Evolutionary conservation across 2,329 filamentous ascomycete genomes (phyloP).

Genomic region (Davidsoniella eucalypti): DNA sequence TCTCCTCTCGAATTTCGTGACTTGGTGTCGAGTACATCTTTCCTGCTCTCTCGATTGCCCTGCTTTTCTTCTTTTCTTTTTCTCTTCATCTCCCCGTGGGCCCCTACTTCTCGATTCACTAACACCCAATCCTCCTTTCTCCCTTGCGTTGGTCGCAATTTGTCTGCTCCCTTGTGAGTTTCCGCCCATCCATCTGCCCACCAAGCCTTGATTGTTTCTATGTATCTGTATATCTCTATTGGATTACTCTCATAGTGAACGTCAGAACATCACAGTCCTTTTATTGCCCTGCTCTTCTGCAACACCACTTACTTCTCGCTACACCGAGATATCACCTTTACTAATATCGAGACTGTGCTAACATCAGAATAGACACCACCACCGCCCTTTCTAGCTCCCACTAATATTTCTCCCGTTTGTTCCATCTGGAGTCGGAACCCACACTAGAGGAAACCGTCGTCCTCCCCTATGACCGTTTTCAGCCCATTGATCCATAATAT

Average conservation of each 20-base stretch:
- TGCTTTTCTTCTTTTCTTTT: not conserved
- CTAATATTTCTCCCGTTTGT: too few species aligned
- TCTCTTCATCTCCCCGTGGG: not conserved
- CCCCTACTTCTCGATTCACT: too few species aligned
- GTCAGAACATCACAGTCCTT: not conserved
- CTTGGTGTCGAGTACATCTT: too few species aligned
- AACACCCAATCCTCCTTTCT: not conserved
- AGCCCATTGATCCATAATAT: not conserved
- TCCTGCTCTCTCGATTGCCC: not conserved
- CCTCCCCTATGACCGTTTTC: not conserved
- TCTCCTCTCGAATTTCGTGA: too few species aligned
- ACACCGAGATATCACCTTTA: slow-evolving; percentile 2
- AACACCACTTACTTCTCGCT: not conserved
- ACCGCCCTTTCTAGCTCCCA: too few species aligned
- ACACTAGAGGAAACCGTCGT: too few species aligned
- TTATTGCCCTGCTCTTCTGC: too few species aligned
- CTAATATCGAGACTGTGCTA: too few species aligned
- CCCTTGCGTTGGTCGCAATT: not conserved
- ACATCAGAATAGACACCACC: too few species aligned
- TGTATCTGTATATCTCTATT: not conserved
- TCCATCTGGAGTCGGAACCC: too few species aligned
- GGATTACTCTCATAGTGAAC: not conserved
- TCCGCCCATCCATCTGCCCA: not conserved
- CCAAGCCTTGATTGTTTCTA: not conserved
- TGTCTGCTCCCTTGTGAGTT: not conserved